Conservation (phyloP, 306 rosid genomes). For the Carpinus viminea region DNA sequence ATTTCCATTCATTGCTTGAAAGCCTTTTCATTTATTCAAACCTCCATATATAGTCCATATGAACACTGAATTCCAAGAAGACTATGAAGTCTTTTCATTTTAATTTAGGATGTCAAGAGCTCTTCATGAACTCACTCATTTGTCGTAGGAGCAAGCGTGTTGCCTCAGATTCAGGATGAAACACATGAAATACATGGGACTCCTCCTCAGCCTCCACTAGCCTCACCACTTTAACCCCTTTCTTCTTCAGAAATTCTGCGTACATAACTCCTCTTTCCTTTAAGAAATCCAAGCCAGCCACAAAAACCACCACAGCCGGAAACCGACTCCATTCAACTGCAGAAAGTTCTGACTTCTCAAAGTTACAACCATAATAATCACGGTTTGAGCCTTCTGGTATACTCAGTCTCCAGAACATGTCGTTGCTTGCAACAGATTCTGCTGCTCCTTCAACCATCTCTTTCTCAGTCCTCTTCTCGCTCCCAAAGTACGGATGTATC, state of each 20-base stretch:
- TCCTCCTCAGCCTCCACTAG: conserved; percentile 61
- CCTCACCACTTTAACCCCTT: conserved; percentile 49
- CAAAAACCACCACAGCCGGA: conserved; percentile 66
- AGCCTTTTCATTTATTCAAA: not conserved
- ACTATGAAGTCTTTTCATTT: not conserved
- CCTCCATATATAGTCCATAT: not conserved
- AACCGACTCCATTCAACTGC: conserved; percentile 47
- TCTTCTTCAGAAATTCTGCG: conserved; percentile 57
- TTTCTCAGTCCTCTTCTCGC: conserved; percentile 61
- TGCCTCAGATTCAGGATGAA: conserved; percentile 53
- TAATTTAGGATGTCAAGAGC: conserved; percentile 20
- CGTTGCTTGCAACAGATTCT: conserved; percentile 37
- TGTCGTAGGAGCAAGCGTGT: conserved; percentile 62
- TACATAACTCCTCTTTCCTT: conserved; percentile 81
- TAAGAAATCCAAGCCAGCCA: conserved; percentile 73
- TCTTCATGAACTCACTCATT: conserved; percentile 59
- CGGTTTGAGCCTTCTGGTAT: conserved; percentile 55
- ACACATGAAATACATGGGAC: conserved; percentile 59
- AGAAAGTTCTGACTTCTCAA: conserved; percentile 44
- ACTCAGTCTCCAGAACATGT: conserved; percentile 68
- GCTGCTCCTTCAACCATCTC: conserved; percentile 40
- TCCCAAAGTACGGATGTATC: conserved; percentile 87
- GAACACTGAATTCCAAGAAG: not conserved
- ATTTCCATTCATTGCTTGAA: not conserved
- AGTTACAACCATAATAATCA: conserved; percentile 64